Conservation (phyloP, 2,329 filamentous ascomycete species). For the Paracoccidioides lutzii region DNA sequence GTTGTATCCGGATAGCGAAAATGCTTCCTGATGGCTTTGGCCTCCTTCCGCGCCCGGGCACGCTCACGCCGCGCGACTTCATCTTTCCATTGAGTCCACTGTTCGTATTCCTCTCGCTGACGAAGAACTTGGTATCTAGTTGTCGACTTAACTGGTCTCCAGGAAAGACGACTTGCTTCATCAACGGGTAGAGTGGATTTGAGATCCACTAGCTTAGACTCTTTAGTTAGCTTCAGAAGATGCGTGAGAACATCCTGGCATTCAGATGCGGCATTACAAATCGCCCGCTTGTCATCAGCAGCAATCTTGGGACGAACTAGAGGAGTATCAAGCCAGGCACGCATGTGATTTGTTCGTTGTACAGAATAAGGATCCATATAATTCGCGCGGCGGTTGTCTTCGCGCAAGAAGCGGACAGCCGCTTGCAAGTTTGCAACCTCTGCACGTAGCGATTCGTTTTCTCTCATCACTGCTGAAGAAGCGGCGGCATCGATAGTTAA, state of each 20-base stretch:
- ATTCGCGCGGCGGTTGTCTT: constrained; percentile 31
- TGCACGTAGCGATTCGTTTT: constrained; percentile 31
- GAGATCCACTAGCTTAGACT: constrained; percentile 28
- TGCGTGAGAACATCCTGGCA: constrained; percentile 31
- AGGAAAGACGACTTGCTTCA: constrained; percentile 20
- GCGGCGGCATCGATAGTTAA: constrained; percentile 22
- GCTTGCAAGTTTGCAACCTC: constrained; percentile 34
- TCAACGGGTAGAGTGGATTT: constrained; percentile 21
- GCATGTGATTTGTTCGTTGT: constrained; percentile 27
- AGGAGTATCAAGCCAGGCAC: constrained; percentile 33
- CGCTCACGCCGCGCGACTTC: constrained; percentile 28
- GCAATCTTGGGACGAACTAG: constrained; percentile 19
- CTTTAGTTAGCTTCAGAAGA: constrained; percentile 32
- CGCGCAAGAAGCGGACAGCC: constrained; percentile 34
- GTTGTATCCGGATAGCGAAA: not conserved
- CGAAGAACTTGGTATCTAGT: constrained; percentile 32
- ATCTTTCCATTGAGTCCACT: constrained; percentile 33
- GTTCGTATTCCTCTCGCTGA: constrained; percentile 35
- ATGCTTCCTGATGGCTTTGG: constrained; percentile 3
- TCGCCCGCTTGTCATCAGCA: constrained; percentile 20
- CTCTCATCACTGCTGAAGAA: constrained; percentile 30
- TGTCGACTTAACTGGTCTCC: constrained; percentile 32
- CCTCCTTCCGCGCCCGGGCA: constrained; percentile 25
- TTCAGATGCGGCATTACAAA: constrained; percentile 25
- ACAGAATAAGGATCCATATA: constrained; percentile 31